Percentiles rank a stretch among this genome's conserved stretches.
These are phyloP conservation scores for Athelia psychrophila DNA, from an alignment of 1,284 basidiomycete genomes.

Conservation along the genomic window DNA sequence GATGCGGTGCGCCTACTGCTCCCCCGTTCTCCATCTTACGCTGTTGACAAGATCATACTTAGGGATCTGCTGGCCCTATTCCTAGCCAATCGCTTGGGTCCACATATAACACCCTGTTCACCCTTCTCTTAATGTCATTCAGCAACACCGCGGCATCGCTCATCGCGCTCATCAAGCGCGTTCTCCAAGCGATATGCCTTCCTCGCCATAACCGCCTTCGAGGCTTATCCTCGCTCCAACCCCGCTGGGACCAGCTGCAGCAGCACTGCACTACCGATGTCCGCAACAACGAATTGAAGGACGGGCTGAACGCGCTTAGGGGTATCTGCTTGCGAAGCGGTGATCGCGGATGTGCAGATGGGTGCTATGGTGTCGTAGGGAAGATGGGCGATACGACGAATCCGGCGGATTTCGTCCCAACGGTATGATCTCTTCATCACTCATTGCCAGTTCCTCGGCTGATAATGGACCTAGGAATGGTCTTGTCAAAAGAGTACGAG, in stretches of 20 bases:
- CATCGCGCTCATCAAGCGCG: slow-evolving; percentile 70
- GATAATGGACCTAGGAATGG: slow-evolving; percentile 33
- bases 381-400: slow-evolving; percentile 52
- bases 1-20: slow-evolving; percentile 23
- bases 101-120: slow-evolving; percentile 59
- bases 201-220: slow-evolving; percentile 70
- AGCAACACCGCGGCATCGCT: slow-evolving; percentile 59
- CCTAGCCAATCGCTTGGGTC: slow-evolving; percentile 44
- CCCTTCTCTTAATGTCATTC: slow-evolving; percentile 60
- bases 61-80: slow-evolving; percentile 62
- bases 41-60: no score
- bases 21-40: no score
- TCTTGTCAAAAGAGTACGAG: slow-evolving; percentile 62
- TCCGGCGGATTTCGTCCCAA: slow-evolving; percentile 58
- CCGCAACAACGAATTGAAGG: slow-evolving; percentile 67
- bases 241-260: slow-evolving; percentile 71
- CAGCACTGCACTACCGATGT: slow-evolving; percentile 39
- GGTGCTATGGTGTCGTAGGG: slow-evolving; percentile 45
- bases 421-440: slow-evolving; percentile 38
- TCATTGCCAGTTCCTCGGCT: background rate
- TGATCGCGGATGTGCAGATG: slow-evolving; percentile 70
- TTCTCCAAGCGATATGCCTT: slow-evolving; percentile 81
- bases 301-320: slow-evolving; percentile 60
- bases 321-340: slow-evolving; percentile 67
- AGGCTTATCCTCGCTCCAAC: slow-evolving; percentile 51